Percentiles rank a stretch among this genome's conserved stretches.
Conservation (phyloP, 345 rosid genomes). For the Streptanthus diversifolius region DNA sequence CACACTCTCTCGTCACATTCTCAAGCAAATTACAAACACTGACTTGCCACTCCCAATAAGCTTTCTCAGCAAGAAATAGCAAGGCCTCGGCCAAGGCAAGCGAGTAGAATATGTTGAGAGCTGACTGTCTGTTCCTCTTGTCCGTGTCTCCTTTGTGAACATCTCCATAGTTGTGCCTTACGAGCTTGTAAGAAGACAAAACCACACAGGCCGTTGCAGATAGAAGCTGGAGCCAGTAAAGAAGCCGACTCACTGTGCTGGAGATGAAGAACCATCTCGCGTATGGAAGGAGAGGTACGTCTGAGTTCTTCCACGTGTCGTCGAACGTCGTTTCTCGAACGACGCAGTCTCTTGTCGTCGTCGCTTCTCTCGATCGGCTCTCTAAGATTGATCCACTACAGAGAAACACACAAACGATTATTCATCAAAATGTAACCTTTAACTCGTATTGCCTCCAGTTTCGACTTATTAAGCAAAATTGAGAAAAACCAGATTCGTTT, state of each 20-base stretch:
- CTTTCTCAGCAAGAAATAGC: slow-evolving; percentile 74
- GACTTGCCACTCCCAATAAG: slow-evolving; percentile 78
- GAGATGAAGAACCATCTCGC: slow-evolving; percentile 71
- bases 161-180: slow-evolving; percentile 72
- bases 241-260: slow-evolving; percentile 61
- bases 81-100: slow-evolving; percentile 82
- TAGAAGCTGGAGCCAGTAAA: slow-evolving; percentile 86
- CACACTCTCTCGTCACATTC: slow-evolving; percentile 68
- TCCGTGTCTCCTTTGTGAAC: slow-evolving; percentile 68
- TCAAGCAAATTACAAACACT: slow-evolving; percentile 59
- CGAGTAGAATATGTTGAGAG: slow-evolving; percentile 73
- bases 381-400: slow-evolving; percentile 14
- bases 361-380: slow-evolving; percentile 29
- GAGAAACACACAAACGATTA: not conserved
- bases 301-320: slow-evolving; percentile 61
- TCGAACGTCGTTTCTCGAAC: slow-evolving; percentile 19
- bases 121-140: slow-evolving; percentile 65
- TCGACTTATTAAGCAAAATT: not conserved
- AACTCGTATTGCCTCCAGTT: not conserved
- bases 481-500: slow-evolving; percentile 26
- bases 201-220: slow-evolving; percentile 74
- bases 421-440: not conserved
- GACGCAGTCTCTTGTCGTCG: slow-evolving; percentile 18
- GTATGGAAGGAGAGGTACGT: slow-evolving; percentile 79
- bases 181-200: slow-evolving; percentile 64